Percentiles rank a stretch among this genome's conserved stretches.
phyloP scores from a whole-genome alignment of 768 basidiomycete species.

The Xerocomellus chrysenteron region DNA sequence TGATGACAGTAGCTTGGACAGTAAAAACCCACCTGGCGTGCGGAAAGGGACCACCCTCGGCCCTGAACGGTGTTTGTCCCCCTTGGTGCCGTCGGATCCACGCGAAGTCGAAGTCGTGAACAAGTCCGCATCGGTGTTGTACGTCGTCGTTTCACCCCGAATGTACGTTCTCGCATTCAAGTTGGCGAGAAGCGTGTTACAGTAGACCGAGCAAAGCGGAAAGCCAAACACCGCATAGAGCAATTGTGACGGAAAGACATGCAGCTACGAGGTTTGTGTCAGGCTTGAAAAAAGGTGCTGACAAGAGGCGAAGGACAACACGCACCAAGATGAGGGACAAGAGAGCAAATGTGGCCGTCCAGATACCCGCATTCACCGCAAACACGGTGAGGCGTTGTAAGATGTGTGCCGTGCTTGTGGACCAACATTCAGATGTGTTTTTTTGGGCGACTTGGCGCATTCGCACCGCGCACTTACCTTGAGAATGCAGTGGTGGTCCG shows the following conservation, averaged over 20 bases:
- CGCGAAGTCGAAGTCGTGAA: neutral
- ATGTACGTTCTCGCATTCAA: constrained; percentile 8
- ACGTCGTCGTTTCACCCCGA: neutral
- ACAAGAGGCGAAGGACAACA: constrained; percentile 26
- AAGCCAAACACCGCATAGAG: neutral
- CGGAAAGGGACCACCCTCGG: neutral
- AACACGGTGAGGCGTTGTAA: constrained; percentile 11
- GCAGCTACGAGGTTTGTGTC: neutral
- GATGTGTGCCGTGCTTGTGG: constrained; percentile 4
- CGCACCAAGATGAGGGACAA: constrained; percentile 42
- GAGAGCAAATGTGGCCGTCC: constrained; percentile 50
- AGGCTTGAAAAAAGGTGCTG: neutral
- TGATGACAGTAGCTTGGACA: neutral
- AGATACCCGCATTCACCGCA: constrained; percentile 34
- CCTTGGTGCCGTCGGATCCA: no score
- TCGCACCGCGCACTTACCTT: neutral
- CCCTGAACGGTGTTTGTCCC: neutral
- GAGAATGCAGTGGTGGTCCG: neutral
- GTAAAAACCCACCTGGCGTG: neutral
- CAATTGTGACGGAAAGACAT: neutral
- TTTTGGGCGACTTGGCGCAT: no score
- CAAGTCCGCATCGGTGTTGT: neutral
- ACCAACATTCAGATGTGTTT: neutral
- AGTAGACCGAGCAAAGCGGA: constrained; percentile 11
- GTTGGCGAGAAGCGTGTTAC: constrained; percentile 10